These are phyloP conservation scores for Asterophora parasitica DNA, from an alignment of 768 basidiomycete genomes.

Conservation along the genomic window DNA sequence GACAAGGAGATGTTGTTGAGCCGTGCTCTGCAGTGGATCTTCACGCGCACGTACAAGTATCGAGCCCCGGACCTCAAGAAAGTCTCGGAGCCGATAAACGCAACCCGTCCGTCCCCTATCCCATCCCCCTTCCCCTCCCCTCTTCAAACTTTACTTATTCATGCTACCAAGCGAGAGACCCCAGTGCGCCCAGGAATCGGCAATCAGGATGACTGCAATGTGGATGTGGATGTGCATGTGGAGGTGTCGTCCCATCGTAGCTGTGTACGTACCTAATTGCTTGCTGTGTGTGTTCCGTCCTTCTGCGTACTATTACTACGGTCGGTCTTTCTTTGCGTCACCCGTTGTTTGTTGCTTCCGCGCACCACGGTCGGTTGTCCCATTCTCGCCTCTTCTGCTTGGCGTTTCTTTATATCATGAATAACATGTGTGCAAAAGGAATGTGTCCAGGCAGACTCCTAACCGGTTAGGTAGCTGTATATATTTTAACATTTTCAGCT, in stretches of 20 bases:
- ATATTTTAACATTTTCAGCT: too few species aligned
- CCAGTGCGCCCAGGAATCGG: background rate
- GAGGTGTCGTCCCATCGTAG: background rate
- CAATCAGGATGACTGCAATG: background rate
- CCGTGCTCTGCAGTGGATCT: background rate
- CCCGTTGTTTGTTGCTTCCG: too few species aligned
- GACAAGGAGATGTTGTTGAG: too few species aligned
- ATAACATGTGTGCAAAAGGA: too few species aligned
- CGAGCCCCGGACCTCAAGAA: conserved; percentile 1
- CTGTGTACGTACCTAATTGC: background rate
- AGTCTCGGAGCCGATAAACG: conserved; percentile 13
- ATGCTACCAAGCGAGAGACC: background rate
- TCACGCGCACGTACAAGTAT: background rate
- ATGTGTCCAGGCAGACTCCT: too few species aligned
- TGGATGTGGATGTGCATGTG: too few species aligned
- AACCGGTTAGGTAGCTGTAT: too few species aligned
- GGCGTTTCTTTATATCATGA: too few species aligned
- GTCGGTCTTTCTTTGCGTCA: conserved; percentile 6
- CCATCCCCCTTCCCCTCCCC: conserved; percentile 3
- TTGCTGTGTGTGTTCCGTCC: conserved; percentile 7
- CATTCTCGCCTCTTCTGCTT: too few species aligned
- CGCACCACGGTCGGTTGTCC: too few species aligned
- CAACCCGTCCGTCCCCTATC: conserved; percentile 29
- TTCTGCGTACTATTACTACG: background rate
- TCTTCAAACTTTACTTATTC: conserved; percentile 6